Conservation (phyloP, 352 stramenopile genomes). For the Blastocystis sp. region DNA sequence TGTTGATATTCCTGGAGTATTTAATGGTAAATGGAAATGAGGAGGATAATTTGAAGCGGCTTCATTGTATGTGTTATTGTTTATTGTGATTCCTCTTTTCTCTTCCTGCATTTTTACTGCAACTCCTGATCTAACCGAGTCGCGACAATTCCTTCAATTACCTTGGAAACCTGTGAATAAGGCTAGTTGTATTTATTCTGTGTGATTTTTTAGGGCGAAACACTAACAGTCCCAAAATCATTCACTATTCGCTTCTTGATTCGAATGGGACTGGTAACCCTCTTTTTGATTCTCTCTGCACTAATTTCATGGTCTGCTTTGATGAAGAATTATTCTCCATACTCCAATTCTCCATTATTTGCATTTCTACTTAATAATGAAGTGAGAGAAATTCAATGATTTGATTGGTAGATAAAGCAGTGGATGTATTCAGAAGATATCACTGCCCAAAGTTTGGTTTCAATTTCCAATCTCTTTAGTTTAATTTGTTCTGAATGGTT, state of each 20-base stretch:
- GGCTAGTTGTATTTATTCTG: not conserved
- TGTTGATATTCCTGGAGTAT: slow-evolving; percentile 18
- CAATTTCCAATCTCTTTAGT: slow-evolving; percentile 18
- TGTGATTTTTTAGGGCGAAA: slow-evolving; percentile 9
- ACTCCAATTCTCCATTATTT: not conserved
- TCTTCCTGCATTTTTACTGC: slow-evolving; percentile 12
- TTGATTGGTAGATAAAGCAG: not conserved
- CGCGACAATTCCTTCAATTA: not conserved
- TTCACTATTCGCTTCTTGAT: not conserved
- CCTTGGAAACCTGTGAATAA: slow-evolving; percentile 41
- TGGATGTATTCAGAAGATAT: not conserved
- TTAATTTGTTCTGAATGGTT: slow-evolving; percentile 2
- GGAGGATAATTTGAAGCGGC: not conserved
- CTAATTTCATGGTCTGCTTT: not conserved
- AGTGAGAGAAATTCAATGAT: not conserved
- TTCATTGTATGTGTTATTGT: slow-evolving; percentile 31
- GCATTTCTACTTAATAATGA: not conserved
- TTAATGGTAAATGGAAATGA: not conserved
- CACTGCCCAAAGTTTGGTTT: not conserved
- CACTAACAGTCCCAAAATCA: not conserved
- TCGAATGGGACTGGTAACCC: not conserved
- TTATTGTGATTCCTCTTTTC: slow-evolving; percentile 34
- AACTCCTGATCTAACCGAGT: slow-evolving; percentile 1
- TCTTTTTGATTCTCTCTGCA: not conserved
- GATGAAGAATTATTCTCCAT: not conserved